Evolutionary conservation across 129 eudicot genomes (phyloP).

Genomic region (Helianthus annuus): DNA sequence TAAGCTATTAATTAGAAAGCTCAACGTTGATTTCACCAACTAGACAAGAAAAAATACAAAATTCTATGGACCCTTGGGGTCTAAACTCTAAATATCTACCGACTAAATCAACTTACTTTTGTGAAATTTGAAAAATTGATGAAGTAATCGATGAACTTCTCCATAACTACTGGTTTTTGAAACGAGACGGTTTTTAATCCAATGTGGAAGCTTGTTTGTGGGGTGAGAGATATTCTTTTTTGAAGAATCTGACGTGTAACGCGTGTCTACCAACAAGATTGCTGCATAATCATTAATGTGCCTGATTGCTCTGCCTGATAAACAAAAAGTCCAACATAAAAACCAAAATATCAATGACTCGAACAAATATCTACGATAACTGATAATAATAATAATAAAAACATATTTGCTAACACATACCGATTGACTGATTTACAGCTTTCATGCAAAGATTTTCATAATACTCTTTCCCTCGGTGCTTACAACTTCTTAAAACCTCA

Average conservation of each 20-base stretch:
- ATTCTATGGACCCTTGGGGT: conserved; percentile 14
- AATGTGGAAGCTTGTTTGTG: conserved; percentile 74
- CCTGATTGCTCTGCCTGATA: conserved; percentile 90
- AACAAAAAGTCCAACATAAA: conserved; percentile 13
- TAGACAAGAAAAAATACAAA: conserved; percentile 5
- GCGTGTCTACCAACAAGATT: conserved; percentile 80
- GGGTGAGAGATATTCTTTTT: conserved; percentile 58
- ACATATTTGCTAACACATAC: conserved; percentile 36
- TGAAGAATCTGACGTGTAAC: conserved; percentile 59
- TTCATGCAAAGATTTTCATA: conserved; percentile 99
- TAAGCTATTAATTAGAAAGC: conserved; percentile 5
- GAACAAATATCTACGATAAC: background rate
- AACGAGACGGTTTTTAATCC: conserved; percentile 75
- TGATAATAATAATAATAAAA: background rate
- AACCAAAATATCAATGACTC: background rate
- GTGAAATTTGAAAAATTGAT: conserved; percentile 80
- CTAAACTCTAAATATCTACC: conserved; percentile 10
- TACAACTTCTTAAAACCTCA: conserved; percentile 75
- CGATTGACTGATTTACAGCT: conserved; percentile 93
- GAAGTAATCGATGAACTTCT: conserved; percentile 72
- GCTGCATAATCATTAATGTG: conserved; percentile 93
- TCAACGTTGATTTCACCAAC: background rate
- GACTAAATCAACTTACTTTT: conserved; percentile 34
- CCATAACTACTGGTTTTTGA: conserved; percentile 59
- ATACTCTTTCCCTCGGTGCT: conserved; percentile 84